Conservation (phyloP, 2,329 filamentous ascomycete species). For the Ophiognomonia clavigignenti-juglandacearum region DNA sequence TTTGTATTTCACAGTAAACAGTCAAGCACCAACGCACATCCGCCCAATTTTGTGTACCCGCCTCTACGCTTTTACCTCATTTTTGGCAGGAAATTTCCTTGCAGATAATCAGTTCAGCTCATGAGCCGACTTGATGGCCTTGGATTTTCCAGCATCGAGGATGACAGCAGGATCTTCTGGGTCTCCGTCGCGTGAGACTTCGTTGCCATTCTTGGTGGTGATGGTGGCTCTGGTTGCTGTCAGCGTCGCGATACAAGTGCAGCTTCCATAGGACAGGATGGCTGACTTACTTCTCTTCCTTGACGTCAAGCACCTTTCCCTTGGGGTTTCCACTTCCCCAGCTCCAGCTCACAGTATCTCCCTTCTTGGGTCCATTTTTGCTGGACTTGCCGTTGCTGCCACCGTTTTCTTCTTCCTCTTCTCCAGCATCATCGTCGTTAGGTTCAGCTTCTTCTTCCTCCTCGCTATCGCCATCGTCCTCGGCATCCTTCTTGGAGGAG, state of each 20-base stretch:
- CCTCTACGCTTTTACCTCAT: neutral
- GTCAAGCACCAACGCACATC: neutral
- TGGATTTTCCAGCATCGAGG: conserved; percentile 36
- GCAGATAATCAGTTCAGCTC: conserved; percentile 29
- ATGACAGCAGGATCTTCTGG: conserved; percentile 38
- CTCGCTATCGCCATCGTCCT: conserved; percentile 17
- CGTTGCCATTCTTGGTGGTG: conserved; percentile 36
- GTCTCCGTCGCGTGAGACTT: conserved; percentile 34
- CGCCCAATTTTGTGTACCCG: neutral
- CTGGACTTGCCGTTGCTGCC: conserved; percentile 14
- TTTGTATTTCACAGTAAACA: too few relatives aligned
- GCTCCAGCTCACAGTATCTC: conserved; percentile 42
- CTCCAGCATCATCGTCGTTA: conserved; percentile 14
- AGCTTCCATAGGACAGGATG: neutral
- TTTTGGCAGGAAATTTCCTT: too few relatives aligned
- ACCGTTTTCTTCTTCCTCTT: conserved; percentile 14
- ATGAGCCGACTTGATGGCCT: conserved; percentile 35
- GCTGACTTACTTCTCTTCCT: conserved; percentile 32
- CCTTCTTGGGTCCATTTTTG: conserved; percentile 18
- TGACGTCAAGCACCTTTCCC: conserved; percentile 40
- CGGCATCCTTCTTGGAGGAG: conserved; percentile 3
- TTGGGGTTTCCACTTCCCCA: conserved; percentile 39
- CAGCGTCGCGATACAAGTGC: neutral
- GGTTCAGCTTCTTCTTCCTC: conserved; percentile 16
- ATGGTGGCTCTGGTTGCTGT: conserved; percentile 27